Base-by-base conservation (phyloP, 805 yeast species). In the Kuraishia hungarica region DNA sequence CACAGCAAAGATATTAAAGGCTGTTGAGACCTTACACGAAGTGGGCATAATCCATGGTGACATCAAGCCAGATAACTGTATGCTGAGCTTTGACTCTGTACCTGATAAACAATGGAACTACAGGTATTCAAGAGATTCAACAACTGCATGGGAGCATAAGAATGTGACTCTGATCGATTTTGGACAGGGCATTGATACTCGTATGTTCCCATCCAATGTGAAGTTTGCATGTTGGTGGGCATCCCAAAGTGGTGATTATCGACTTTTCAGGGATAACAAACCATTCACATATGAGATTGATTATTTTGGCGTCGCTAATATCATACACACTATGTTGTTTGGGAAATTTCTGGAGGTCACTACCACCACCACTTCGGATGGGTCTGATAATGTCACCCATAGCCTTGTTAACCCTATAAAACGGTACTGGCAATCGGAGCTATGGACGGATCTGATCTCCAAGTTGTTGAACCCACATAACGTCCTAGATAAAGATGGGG, bases 241-340 rank as follows among this genome's bases (percentile, higher is more conserved):
- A 29, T 71, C 82, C 0, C 87, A 84, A 58, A 76, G 79, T 59
- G 59, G 58, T 23, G 96, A 87, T 60, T 89, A 96, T 64, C 81
- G 81, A 3, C 89, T 86, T 61, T 81, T 88, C 83, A 71, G 81
- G 54, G 67, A 77, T 2, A 72, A 77, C 2, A 63, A 73, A 53
- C 78, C 86, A 0, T 91, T 96, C 96, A 79, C 81, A 1, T 88
- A 78, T 62, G 90, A 91, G 64, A 84, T 86, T 2, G 97, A 91
- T 69, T 89, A 89, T 64, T 87, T 79, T 66, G 97, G 97, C 0
- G 58, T 89, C 20, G 97, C 97, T 0, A 79, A 83, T 39, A 79
- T 87, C 0, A 72, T 89, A 1, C 93, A 90, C 62, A 77, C 84
- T 0, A 69, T 91, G 76, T 71, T 91, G 19, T 90, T 84, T 72